Evolutionary conservation across 202 grass and related monocot species (phyloP).

Genomic region (Panicum hallii): DNA sequence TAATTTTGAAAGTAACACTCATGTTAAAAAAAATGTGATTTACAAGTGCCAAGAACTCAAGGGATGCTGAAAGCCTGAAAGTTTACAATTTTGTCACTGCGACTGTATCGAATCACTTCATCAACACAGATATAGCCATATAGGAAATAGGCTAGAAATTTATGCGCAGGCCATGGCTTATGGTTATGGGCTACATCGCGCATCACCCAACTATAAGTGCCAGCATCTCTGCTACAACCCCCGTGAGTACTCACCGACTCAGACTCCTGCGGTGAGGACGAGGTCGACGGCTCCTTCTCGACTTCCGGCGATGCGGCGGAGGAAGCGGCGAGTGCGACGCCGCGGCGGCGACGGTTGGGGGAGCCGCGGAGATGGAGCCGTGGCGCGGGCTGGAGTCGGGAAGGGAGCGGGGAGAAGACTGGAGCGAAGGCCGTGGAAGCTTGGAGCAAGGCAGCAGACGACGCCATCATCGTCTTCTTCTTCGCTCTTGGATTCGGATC

Average conservation of each 20-base stretch:
- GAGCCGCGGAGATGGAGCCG: conserved; percentile 12
- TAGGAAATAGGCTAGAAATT: background rate
- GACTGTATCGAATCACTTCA: background rate
- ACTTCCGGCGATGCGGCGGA: conserved; percentile 52
- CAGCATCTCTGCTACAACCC: background rate
- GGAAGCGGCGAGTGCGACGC: conserved; percentile 34
- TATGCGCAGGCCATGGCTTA: background rate
- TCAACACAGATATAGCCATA: no score
- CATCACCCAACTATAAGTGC: background rate
- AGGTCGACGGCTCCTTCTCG: conserved; percentile 33
- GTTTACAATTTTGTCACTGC: background rate
- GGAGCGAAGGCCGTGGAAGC: conserved; percentile 27
- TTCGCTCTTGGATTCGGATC: background rate
- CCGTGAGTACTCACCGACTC: conserved; percentile 35
- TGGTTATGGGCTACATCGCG: background rate
- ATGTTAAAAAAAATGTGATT: conserved; percentile 3
- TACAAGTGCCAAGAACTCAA: background rate
- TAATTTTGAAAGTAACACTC: background rate
- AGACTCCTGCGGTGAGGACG: background rate
- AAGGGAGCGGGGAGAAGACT: background rate
- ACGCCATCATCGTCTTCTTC: conserved; percentile 17
- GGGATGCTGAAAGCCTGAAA: background rate
- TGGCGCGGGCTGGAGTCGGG: background rate
- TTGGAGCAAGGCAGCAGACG: conserved; percentile 39
- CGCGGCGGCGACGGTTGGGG: background rate